Evolutionary conservation across 805 yeast genomes (phyloP).

Genomic region (Lipomyces starkeyi): DNA sequence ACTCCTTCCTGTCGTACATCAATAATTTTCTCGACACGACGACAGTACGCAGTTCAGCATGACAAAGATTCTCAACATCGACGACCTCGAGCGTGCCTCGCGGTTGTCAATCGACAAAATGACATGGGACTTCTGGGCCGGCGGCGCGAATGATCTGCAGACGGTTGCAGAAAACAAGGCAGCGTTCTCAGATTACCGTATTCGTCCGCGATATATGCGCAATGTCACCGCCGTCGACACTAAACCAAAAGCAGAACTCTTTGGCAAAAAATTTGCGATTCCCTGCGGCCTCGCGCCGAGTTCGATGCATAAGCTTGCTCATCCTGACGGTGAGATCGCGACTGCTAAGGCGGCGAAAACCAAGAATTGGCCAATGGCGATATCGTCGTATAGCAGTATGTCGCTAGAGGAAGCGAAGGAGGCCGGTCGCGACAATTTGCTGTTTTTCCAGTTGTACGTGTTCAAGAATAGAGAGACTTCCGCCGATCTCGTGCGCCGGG

Average conservation of each 20-base stretch:
- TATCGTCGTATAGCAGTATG: conserved; percentile 36
- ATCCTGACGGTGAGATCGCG: conserved; percentile 44
- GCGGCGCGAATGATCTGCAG: conserved; percentile 40
- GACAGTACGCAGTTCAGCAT: background rate
- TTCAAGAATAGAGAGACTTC: conserved; percentile 40
- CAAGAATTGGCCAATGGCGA: conserved; percentile 38
- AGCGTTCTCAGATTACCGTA: conserved; percentile 74
- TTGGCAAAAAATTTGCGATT: conserved; percentile 39
- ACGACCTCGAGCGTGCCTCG: conserved; percentile 36
- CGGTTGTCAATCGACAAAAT: conserved; percentile 22
- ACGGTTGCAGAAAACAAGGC: conserved; percentile 76
- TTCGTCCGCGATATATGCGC: conserved; percentile 74
- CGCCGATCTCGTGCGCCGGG: conserved; percentile 38
- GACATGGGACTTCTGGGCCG: conserved; percentile 38
- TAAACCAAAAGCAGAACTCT: conserved; percentile 49
- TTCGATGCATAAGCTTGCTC: conserved; percentile 44
- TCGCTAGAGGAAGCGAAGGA: conserved; percentile 38
- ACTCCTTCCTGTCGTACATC: background rate
- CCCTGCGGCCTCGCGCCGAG: conserved; percentile 46
- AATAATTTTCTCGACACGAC: background rate
- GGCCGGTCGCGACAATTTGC: conserved; percentile 29
- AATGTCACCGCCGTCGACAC: conserved; percentile 67
- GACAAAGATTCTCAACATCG: conserved; percentile 18
- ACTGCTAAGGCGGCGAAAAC: conserved; percentile 42
- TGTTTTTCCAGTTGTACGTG: conserved; percentile 40